Evolutionary conservation across 768 basidiomycete species (phyloP), one percentile per base, ranked within the genome.

Genomic region (Rickenella mellea): DNA sequence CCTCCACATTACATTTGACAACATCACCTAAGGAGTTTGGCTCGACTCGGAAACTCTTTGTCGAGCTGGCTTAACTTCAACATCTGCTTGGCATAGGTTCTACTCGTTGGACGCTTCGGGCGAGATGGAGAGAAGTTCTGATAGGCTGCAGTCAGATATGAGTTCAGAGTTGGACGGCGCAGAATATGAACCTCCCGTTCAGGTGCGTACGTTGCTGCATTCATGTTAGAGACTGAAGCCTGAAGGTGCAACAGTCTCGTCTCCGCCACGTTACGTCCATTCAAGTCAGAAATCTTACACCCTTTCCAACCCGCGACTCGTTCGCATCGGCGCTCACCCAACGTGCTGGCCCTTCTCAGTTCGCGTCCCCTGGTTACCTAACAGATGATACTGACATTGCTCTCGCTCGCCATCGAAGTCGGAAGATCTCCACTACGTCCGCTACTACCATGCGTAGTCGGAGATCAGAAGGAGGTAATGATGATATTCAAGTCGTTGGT

Each of bases 211-310:
- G n/a, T n/a, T n/a, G n/a, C n/a, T n/a, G n/a, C n/a, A n/a, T n/a
- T n/a, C n/a, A n/a, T n/a, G n/a, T n/a, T n/a, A n/a, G n/a, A n/a
- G n/a, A n/a, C n/a, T n/a, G n/a, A n/a, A n/a, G n/a, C 19, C 33
- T 36, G 33, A 36, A 3, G 19, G 9, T 11, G 11, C 19, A 6
- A 4, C 59, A 85, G 76, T 76, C 76, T 53, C 80, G 83, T 31
- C 67, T 86, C 48, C 76, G 85, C 50, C 83, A 89, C 63, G 70
- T 89, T 44, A 69, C 74, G 43, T 69, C 75, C 31, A 65, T 90
- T 38, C 82, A 87, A 63, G 68, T 90, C 50, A 75, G 78, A 48
- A 90, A 90, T 56, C 65, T 90, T 27, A 83, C 87, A n/a, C 84
- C 83, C 1, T 89, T 86, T 57, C 86, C 86, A 26, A 75, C 76